Evolutionary conservation across 2,329 filamentous ascomycete genomes (phyloP), one percentile per base, ranked within the genome.

Genomic region (Aspergillus pseudotamarii): DNA sequence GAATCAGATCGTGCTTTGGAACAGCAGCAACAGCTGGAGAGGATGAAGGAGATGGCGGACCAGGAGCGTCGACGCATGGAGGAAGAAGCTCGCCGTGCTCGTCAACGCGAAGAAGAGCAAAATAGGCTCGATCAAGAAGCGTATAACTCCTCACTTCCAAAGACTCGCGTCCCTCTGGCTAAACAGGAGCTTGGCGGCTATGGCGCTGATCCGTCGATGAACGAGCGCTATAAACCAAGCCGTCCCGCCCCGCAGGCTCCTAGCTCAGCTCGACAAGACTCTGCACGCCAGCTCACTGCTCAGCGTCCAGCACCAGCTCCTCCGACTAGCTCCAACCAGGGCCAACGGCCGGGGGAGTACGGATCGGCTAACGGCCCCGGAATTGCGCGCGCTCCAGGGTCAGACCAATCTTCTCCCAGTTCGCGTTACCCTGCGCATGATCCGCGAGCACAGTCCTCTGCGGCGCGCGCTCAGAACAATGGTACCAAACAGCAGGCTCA

Each of bases 181-280:
- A 92, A 98, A 76, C 94, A 97, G 79, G 95, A 98, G 77, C 81
- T 98, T 69, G 92, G 92, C 62, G 89, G 89, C 36, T 91, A 88
- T 65, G 84, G 87, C 45, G 83, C 84, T 51, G 83, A 83, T 63
- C 77, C 81, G 70, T 78, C 83, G n/a, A 71, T 69, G 64, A 73
- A 76, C 63, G 76, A 71, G 63, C 88, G 93, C 65, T 98, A 93
- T 79, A 97, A 96, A 76, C 93, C 94, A 4, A 89, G 88, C 59
- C 87, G 94, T 73, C 91, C 92, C 45, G 91, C 94, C 56, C 94
- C 94, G n/a, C 86, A 91, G 4, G 91, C 92, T 5, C 93, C 93
- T 57, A 79, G 80, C 50, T 73, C 78, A 57, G 86, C 81, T 63
- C 79, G 80, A 66, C 86, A 86, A 61, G 79, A 80, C 14, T 78